Base-by-base conservation (phyloP, 768 basidiomycete species). In the Rhizopogon vulgaris region DNA sequence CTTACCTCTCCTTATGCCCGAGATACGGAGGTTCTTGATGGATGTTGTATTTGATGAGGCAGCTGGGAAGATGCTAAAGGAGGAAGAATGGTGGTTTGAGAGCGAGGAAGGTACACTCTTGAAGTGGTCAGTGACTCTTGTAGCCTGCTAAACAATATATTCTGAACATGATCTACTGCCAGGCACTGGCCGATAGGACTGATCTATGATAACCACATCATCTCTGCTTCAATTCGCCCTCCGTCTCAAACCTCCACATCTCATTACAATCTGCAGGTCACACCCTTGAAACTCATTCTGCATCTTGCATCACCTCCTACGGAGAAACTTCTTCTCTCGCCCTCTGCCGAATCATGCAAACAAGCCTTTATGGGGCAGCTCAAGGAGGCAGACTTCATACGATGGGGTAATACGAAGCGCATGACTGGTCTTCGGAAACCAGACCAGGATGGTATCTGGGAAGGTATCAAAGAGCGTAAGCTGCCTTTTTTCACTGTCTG, bases 121-220 rank as follows among this genome's bases (percentile, higher is more conserved):
- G 60, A 91, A 93, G 71, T 97, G 95, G 95, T 95, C 52, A 56
- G 82, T 75, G 48, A 41, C 24, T 25, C 45, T 28, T n/a, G 50
- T 49, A 28, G 38, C 5, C 15, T 28, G 36, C 7, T 25, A 4
- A 17, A 28, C 5, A 36, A 22, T 30, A 0, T 38, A 17, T 50
- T 8, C 36, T 36, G 34, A 42, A 48, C 34, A 30, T 17, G 24
- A 27, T 41, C 22, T 43, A 50, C 32, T 40, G 40, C 40, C 63
- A 99, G 96, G 94, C 94, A 99, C 68, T 98, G 95, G 96, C 86
- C 95, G 45, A 82, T 99, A 52, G 96, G 96, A 30, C 77, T 98
- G 38, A 82, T 98, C 55, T 94, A 94, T 64, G 94, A 90, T 69
- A 92, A 82, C 68, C 83, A 90, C 65, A 78, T 78, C 27, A 83